Evolutionary conservation across 768 basidiomycete genomes (phyloP).

Genomic region (Flagelloscypha sp.): DNA sequence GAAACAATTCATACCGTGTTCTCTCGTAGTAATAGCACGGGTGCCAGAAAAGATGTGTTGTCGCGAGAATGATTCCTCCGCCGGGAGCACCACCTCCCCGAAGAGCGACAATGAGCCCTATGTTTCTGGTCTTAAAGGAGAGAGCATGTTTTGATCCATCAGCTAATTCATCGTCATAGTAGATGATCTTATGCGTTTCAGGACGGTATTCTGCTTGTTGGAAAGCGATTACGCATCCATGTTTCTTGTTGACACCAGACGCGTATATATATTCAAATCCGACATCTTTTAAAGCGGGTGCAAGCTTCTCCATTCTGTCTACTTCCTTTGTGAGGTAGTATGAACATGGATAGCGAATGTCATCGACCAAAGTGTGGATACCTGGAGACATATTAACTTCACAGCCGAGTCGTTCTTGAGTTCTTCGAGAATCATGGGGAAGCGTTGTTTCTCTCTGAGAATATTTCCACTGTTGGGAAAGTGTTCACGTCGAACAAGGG

Average conservation of each 20-base stretch:
- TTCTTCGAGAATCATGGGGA: slow-evolving; percentile 69
- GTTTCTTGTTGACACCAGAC: slow-evolving; percentile 66
- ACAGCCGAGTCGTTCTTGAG: slow-evolving; percentile 62
- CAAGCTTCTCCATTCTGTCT: slow-evolving; percentile 66
- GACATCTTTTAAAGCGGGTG: slow-evolving; percentile 55
- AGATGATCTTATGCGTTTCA: slow-evolving; percentile 38
- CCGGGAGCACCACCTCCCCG: slow-evolving; percentile 27
- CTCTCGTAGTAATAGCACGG: slow-evolving; percentile 86
- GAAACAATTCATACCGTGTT: slow-evolving; percentile 38
- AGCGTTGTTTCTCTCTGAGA: slow-evolving; percentile 68
- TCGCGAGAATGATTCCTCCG: slow-evolving; percentile 67
- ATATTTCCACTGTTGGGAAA: slow-evolving; percentile 79
- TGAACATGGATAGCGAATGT: slow-evolving; percentile 2
- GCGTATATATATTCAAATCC: slow-evolving; percentile 62
- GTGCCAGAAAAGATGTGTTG: slow-evolving; percentile 96
- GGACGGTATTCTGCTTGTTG: slow-evolving; percentile 42
- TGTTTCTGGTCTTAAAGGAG: slow-evolving; percentile 71
- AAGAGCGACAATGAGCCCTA: slow-evolving; percentile 69
- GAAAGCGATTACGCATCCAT: slow-evolving; percentile 82
- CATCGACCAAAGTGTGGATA: slow-evolving; percentile 20
- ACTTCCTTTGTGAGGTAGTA: slow-evolving; percentile 63
- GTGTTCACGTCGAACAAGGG: slow-evolving; percentile 68
- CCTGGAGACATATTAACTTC: slow-evolving; percentile 88
- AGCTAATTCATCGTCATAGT: slow-evolving; percentile 57
- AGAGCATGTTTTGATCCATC: slow-evolving; percentile 25